Evolutionary conservation across 441 rosid species (phyloP).

Genomic region (Populus hybrid): DNA sequence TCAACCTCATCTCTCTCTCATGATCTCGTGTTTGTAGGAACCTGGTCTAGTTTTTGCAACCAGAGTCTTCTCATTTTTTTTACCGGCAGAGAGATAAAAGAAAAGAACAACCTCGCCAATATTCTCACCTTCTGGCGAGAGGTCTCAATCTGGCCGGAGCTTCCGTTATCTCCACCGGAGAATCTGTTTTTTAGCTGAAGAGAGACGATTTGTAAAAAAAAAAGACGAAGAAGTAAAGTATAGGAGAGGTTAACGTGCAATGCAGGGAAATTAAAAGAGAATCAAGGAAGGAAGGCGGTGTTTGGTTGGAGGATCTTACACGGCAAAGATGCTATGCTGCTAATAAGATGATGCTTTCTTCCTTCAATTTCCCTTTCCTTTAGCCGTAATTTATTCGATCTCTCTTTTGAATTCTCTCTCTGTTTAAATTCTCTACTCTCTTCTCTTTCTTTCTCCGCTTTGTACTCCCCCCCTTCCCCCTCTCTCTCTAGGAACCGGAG

Average conservation of each 20-base stretch:
- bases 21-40: slow-evolving; percentile 29
- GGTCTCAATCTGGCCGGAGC: slow-evolving; percentile 43
- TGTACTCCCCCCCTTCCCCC: no score
- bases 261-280: slow-evolving; percentile 48
- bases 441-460: neutral
- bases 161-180: slow-evolving; percentile 16
- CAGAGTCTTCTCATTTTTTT: slow-evolving; percentile 3
- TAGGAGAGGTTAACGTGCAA: slow-evolving; percentile 50
- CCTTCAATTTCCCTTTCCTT: slow-evolving; percentile 51
- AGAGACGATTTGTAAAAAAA: neutral
- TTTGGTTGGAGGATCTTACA: slow-evolving; percentile 39
- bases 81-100: neutral
- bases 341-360: slow-evolving; percentile 40
- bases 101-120: neutral
- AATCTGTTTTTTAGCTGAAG: slow-evolving; percentile 17
- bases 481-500: neutral
- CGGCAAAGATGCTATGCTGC: slow-evolving; percentile 43
- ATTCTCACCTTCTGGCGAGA: slow-evolving; percentile 44
- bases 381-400: slow-evolving; percentile 60
- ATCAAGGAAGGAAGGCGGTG: slow-evolving; percentile 18
- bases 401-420: slow-evolving; percentile 8
- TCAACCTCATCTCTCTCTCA: slow-evolving; percentile 1
- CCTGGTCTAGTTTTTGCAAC: slow-evolving; percentile 14
- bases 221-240: neutral
- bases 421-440: slow-evolving; percentile 3